These are phyloP conservation scores for Neophaeococcomyces mojaviensis DNA, from an alignment of 2,329 filamentous ascomycete species.

Conservation along the genomic window DNA sequence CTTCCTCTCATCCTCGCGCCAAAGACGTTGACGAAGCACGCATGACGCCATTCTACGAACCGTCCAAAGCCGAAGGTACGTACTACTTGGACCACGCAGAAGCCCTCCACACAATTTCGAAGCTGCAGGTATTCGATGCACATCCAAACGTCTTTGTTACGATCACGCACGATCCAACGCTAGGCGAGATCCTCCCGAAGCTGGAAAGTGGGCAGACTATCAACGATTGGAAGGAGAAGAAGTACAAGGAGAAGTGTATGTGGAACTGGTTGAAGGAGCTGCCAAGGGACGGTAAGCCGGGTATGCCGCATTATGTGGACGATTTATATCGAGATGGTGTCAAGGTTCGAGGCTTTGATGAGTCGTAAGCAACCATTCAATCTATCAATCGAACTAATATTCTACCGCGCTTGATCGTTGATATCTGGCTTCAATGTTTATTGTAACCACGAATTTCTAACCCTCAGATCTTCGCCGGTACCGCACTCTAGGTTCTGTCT, in stretches of 20 bases:
- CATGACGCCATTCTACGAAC: constrained; percentile 13
- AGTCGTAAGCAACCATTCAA: not conserved
- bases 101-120: constrained; percentile 19
- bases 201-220: constrained; percentile 14
- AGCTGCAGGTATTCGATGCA: constrained; percentile 25
- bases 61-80: constrained; percentile 13
- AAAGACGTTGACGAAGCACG: constrained; percentile 7
- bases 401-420: not conserved
- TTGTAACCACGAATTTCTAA: too few species aligned
- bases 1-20: constrained; percentile 21
- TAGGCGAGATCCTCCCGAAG: constrained; percentile 22
- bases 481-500: too few species aligned
- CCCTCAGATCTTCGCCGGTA: too few species aligned
- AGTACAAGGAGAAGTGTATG: constrained; percentile 14
- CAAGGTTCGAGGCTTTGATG: not conserved
- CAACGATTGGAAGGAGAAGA: constrained; percentile 25
- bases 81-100: constrained; percentile 20
- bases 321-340: not conserved
- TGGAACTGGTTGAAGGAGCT: not conserved
- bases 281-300: not conserved
- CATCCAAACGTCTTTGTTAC: constrained; percentile 24
- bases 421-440: too few species aligned
- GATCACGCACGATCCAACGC: constrained; percentile 25
- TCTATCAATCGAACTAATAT: not conserved
- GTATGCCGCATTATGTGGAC: not conserved